Evolutionary conservation across 768 basidiomycete genomes (phyloP).

Genomic region (Calocybe indica): DNA sequence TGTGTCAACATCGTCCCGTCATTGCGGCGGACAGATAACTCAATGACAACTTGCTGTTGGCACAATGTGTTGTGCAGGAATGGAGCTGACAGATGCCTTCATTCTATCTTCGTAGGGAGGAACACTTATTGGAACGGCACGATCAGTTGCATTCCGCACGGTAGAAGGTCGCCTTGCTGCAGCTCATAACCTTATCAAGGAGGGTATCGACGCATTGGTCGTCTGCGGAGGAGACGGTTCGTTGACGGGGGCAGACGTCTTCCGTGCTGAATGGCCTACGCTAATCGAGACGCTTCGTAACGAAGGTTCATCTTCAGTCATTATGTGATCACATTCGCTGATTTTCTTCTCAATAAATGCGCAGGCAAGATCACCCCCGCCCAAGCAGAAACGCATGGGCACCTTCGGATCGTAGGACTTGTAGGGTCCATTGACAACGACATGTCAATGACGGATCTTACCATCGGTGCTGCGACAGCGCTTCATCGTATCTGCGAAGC

Average conservation of each 20-base stretch:
- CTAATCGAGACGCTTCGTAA: constrained; percentile 64
- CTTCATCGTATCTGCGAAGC: constrained; percentile 96
- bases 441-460: constrained; percentile 96
- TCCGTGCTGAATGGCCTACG: constrained; percentile 92
- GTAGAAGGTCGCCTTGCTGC: constrained; percentile 84
- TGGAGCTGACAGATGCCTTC: too few species aligned
- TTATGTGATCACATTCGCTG: not conserved
- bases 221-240: constrained; percentile 98
- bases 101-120: constrained; percentile 54
- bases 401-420: constrained; percentile 95
- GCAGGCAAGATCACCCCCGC: constrained; percentile 70
- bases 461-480: constrained; percentile 94
- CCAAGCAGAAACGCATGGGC: constrained; percentile 64
- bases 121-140: constrained; percentile 93
- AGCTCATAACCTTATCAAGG: constrained; percentile 87
- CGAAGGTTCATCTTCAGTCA: constrained; percentile 37
- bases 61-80: too few species aligned
- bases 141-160: constrained; percentile 80
- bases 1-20: not conserved
- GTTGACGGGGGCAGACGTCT: constrained; percentile 91
- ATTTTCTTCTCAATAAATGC: not conserved
- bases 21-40: too few species aligned
- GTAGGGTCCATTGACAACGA: constrained; percentile 99
- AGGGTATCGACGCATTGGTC: constrained; percentile 94
- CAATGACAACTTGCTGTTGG: too few species aligned